A percentile compares a stretch with the other conserved stretches of the same genome.
These are phyloP conservation scores for Colletotrichum filicis DNA, from an alignment of 2,329 filamentous ascomycete genomes.

Conservation along the genomic window DNA sequence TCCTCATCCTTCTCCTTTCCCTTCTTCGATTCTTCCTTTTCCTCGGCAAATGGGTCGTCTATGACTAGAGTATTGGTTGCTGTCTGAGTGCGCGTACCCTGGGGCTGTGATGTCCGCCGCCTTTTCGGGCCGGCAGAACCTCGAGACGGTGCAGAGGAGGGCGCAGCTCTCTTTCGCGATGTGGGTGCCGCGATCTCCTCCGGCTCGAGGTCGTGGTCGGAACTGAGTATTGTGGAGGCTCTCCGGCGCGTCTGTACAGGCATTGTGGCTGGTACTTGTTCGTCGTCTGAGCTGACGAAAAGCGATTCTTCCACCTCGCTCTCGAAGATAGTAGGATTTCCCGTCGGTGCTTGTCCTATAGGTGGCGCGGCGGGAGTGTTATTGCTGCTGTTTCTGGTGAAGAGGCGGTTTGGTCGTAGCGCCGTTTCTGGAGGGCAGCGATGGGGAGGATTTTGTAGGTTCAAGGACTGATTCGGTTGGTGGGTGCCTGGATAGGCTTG, in stretches of 20 bases:
- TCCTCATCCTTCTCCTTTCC: slow-evolving; percentile 43
- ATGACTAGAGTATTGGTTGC: slow-evolving; percentile 29
- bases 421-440: neutral
- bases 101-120: slow-evolving; percentile 30
- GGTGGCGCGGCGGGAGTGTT: slow-evolving; percentile 26
- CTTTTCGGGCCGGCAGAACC: slow-evolving; percentile 20
- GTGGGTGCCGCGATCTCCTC: slow-evolving; percentile 26
- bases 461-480: neutral
- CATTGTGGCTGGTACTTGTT: slow-evolving; percentile 32
- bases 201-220: slow-evolving; percentile 24
- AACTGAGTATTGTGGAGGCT: slow-evolving; percentile 28
- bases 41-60: slow-evolving; percentile 43
- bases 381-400: slow-evolving; percentile 29
- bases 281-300: slow-evolving; percentile 33
- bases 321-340: neutral
- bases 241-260: slow-evolving; percentile 34
- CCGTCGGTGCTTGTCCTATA: slow-evolving; percentile 17
- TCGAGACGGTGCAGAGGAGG: slow-evolving; percentile 22
- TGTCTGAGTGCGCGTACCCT: slow-evolving; percentile 32
- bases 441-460: neutral
- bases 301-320: slow-evolving; percentile 23
- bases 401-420: slow-evolving; percentile 16
- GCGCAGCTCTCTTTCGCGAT: slow-evolving; percentile 30
- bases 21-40: slow-evolving; percentile 26
- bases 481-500: slow-evolving; percentile 30